These are phyloP conservation scores for Schwanniomyces sp. DNA, from an alignment of 805 yeast species.

Conservation along the genomic window DNA sequence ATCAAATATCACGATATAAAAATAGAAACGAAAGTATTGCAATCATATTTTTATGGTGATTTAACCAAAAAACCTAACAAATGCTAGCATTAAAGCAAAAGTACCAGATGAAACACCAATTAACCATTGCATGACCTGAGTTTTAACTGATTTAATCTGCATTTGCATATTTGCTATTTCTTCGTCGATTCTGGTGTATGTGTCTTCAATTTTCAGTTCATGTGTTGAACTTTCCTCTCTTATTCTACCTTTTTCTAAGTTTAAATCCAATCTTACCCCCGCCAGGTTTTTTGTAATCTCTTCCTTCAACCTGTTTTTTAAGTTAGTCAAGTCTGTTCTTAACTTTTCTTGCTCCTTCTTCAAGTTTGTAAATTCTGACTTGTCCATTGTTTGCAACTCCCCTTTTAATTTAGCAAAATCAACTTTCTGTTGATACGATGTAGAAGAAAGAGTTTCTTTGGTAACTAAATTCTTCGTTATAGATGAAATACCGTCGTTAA, in stretches of 20 bases:
- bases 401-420: slow-evolving; percentile 94
- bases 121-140: slow-evolving; percentile 97
- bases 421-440: slow-evolving; percentile 93
- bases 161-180: slow-evolving; percentile 93
- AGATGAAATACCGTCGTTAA: slow-evolving; percentile 76
- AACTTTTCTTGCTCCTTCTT: slow-evolving; percentile 86
- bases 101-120: slow-evolving; percentile 99
- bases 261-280: slow-evolving; percentile 85
- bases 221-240: slow-evolving; percentile 92
- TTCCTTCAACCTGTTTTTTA: slow-evolving; percentile 81
- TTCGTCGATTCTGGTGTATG: slow-evolving; percentile 92
- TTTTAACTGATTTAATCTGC: slow-evolving; percentile 92
- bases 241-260: slow-evolving; percentile 91
- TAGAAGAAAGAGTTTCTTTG: slow-evolving; percentile 75
- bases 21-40: neutral
- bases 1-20: neutral
- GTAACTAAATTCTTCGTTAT: slow-evolving; percentile 80
- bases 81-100: slow-evolving; percentile 89
- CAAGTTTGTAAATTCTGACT: slow-evolving; percentile 76
- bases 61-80: slow-evolving; percentile 74
- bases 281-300: slow-evolving; percentile 90
- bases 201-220: slow-evolving; percentile 90
- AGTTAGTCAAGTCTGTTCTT: slow-evolving; percentile 79
- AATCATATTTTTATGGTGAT: neutral
- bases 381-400: slow-evolving; percentile 85